Percentiles rank a stretch among this genome's conserved stretches.
phyloP scores from a whole-genome alignment of 352 stramenopile species.

The Blastocystis sp. region DNA sequence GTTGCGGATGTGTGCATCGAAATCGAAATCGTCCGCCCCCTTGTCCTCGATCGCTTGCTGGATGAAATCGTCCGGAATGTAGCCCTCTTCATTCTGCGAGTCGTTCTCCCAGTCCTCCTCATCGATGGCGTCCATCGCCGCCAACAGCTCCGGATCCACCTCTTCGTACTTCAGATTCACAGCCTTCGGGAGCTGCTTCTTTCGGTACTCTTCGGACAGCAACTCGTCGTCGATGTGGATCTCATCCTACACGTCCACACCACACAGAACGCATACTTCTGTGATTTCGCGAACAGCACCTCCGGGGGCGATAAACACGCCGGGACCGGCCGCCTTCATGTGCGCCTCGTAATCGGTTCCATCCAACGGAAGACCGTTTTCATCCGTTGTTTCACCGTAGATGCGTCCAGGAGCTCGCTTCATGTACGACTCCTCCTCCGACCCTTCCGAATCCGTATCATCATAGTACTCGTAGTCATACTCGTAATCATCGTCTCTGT shows the following conservation, averaged over 20 bases:
- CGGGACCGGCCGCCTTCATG: conserved; percentile 26
- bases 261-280: neutral
- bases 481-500: neutral
- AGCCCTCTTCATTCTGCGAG: neutral
- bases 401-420: conserved; percentile 5
- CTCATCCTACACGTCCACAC: neutral
- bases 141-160: conserved; percentile 33
- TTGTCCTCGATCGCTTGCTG: conserved; percentile 50
- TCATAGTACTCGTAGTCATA: conserved; percentile 12
- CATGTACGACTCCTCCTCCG: conserved; percentile 36
- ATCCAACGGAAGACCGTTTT: conserved; percentile 10
- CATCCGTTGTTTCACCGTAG: conserved; percentile 41
- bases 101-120: conserved; percentile 17
- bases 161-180: conserved; percentile 53
- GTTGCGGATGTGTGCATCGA: conserved; percentile 49
- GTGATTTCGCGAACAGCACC: neutral
- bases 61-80: conserved; percentile 29
- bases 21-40: neutral
- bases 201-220: conserved; percentile 1
- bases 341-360: conserved; percentile 35
- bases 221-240: conserved; percentile 24
- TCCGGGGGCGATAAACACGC: conserved; percentile 36
- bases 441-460: neutral
- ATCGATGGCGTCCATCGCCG: conserved; percentile 31
- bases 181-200: conserved; percentile 15